Evolutionary conservation across 768 basidiomycete genomes (phyloP).

Genomic region (Ramaria sp.): DNA sequence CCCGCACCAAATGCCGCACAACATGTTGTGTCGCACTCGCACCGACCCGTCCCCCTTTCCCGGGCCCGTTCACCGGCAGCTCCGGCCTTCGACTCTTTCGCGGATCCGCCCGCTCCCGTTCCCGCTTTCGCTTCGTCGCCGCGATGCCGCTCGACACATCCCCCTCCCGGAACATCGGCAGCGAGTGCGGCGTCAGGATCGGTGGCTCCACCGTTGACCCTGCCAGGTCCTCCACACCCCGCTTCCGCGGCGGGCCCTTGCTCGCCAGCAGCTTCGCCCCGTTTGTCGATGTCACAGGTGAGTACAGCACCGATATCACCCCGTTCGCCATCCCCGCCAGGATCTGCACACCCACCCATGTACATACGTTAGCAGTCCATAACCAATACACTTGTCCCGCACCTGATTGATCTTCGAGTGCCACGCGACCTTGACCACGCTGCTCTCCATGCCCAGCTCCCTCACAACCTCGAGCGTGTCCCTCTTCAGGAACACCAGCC

Average conservation of each 20-base stretch:
- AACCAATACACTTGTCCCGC: conserved; percentile 16
- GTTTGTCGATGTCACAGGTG: conserved; percentile 79
- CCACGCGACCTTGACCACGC: conserved; percentile 88
- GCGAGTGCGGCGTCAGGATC: conserved; percentile 85
- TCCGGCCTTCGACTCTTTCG: conserved; percentile 89
- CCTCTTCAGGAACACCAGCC: conserved; percentile 63
- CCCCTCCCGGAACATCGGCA: conserved; percentile 88
- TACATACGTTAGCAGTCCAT: not conserved
- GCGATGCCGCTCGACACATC: conserved; percentile 38
- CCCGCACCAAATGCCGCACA: conserved; percentile 88
- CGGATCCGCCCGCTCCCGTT: conserved; percentile 81
- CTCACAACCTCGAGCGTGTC: conserved; percentile 60
- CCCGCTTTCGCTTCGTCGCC: conserved; percentile 71
- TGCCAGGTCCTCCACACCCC: conserved; percentile 81
- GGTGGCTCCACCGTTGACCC: conserved; percentile 76
- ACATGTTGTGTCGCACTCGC: conserved; percentile 96
- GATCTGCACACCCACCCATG: conserved; percentile 40
- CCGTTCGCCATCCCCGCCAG: conserved; percentile 83
- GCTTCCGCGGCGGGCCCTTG: conserved; percentile 77
- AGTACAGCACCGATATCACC: conserved; percentile 83
- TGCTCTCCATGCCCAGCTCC: conserved; percentile 56
- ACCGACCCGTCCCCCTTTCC: conserved; percentile 88
- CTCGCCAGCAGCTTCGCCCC: conserved; percentile 85
- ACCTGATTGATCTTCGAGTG: conserved; percentile 98
- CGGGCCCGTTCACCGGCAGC: conserved; percentile 87